Conservation (phyloP, 257 asterid species). For the Solanum tarijense region DNA sequence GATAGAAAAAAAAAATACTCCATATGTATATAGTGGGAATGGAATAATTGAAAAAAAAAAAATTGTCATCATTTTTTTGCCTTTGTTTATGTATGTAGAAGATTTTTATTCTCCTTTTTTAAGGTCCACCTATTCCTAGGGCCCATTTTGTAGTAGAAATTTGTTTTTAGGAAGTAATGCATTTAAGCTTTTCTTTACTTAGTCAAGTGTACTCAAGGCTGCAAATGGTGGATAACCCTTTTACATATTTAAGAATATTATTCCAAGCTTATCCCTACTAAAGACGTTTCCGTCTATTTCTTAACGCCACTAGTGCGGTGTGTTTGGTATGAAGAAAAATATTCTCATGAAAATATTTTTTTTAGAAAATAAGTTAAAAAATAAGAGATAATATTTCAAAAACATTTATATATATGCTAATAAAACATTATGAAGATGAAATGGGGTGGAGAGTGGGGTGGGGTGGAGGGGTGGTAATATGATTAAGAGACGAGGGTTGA, state of each 20-base stretch:
- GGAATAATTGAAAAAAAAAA: neutral
- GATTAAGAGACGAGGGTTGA: neutral
- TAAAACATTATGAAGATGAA: no score
- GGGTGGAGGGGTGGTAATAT: neutral
- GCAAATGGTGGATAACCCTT: neutral
- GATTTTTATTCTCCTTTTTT: neutral
- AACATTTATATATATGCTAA: neutral
- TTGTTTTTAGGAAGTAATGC: neutral
- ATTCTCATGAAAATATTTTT: no score
- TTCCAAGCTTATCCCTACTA: neutral
- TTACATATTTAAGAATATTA: neutral
- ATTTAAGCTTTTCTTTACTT: neutral
- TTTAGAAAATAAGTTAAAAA: no score
- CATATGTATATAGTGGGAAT: neutral
- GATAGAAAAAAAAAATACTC: neutral
- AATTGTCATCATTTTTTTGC: neutral
- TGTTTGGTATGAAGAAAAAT: no score
- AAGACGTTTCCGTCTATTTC: neutral
- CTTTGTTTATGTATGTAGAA: neutral
- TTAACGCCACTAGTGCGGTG: neutral
- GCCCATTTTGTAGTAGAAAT: neutral
- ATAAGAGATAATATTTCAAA: no score
- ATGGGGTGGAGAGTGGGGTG: neutral
- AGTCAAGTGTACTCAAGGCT: neutral
- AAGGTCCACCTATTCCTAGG: neutral